Evolutionary conservation across 805 yeast genomes (phyloP), one percentile per base, ranked within the genome.

Genomic region (Tetrapisispora namnaoensis): DNA sequence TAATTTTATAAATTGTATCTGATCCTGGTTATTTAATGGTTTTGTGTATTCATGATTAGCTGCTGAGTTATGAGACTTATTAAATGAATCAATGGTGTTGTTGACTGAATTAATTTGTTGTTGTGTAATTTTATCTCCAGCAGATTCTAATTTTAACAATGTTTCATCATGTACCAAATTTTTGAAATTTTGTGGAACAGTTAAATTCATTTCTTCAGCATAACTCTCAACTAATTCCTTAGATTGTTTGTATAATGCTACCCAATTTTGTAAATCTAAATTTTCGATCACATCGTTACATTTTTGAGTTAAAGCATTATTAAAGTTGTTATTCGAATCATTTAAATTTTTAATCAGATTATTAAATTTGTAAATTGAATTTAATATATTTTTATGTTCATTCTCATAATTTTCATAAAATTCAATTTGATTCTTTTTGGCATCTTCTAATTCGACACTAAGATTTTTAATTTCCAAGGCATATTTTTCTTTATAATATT

Each of bases 401-500:
- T 24, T 5, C 4, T 34, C 18, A n/a, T 22, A 39, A 13, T 43
- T 32, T 21, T 43, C 30, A 21, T 42, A 24, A 24, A 20, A 37
- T 27, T 38, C 32, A 13, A 18, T 18, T 32, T 46, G 49, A n/a
- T 34, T 32, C 17, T 37, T 18, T 20, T 42, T 44, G 11, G 50
- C 30, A 17, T 35, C 30, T 13, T 47, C 46, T 24, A 53, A 36
- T 43, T 43, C 40, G 11, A 38, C 17, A 22, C 37, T 50, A 35
- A 59, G 42, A 6, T 44, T 49, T 21, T 44, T 39, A 11, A 63
- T 51, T 46, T 65, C 65, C 18, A 51, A 47, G 6, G 50, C 42
- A 50, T 59, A 60, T 41, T 55, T 51, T 24, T 55, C 53, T 39
- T 56, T 62, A 46, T 58, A 58, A 20, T 56, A 49, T 35, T 52